phyloP scores from a whole-genome alignment of 1,139 yeast species.

The Blastobotrys malaysiensis region DNA sequence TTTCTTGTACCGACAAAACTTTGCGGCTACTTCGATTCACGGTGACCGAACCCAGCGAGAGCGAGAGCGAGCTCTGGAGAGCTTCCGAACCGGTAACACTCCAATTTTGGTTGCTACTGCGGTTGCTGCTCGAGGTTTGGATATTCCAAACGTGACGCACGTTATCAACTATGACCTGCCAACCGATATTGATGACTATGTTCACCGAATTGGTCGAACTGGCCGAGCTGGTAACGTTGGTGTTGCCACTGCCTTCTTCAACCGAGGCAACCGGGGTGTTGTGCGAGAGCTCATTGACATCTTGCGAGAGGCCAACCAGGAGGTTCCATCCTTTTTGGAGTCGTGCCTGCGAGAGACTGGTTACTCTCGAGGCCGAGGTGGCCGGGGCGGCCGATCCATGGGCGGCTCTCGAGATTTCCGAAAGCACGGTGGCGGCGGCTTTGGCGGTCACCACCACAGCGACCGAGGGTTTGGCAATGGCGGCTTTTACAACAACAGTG shows the following conservation, averaged over 20 bases:
- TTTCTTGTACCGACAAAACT: constrained; percentile 79
- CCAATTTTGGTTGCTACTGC: constrained; percentile 97
- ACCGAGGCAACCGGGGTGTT: constrained; percentile 88
- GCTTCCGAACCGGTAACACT: constrained; percentile 79
- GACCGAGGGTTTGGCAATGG: constrained; percentile 34
- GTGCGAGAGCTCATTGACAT: constrained; percentile 84
- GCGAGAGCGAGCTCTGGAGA: constrained; percentile 94
- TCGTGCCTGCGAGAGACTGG: constrained; percentile 74
- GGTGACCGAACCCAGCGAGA: constrained; percentile 98
- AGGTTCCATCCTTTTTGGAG: constrained; percentile 82
- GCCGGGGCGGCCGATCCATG: constrained; percentile 28
- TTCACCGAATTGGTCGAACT: constrained; percentile 99
- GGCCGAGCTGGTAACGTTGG: constrained; percentile 99
- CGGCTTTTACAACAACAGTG: constrained; percentile 22
- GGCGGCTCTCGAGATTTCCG: constrained; percentile 36
- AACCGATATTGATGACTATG: constrained; percentile 95
- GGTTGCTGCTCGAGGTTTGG: constrained; percentile 98
- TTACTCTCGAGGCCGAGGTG: constrained; percentile 50
- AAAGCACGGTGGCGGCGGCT: constrained; percentile 32
- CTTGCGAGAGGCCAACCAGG: constrained; percentile 94
- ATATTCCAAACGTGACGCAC: constrained; percentile 97
- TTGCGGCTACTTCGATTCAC: constrained; percentile 97
- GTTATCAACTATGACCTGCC: constrained; percentile 97
- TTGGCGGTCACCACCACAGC: constrained; percentile 25
- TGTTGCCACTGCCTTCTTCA: constrained; percentile 96